Conservation (phyloP, 2,329 filamentous ascomycete genomes). For the Arthroderma sp. region DNA sequence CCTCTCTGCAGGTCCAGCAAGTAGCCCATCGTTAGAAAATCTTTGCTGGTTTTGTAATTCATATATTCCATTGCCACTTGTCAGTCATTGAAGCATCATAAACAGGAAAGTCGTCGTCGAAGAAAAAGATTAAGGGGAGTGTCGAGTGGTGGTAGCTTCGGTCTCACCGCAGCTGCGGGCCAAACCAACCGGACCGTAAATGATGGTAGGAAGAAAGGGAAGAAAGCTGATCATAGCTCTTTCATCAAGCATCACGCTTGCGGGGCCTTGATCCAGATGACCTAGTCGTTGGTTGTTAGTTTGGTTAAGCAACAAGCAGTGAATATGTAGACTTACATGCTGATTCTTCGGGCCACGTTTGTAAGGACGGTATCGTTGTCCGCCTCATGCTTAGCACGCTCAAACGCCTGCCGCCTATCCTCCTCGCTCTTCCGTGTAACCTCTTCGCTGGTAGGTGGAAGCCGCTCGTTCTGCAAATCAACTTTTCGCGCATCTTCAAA, state of each 20-base stretch:
- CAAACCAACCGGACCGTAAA: too few species aligned
- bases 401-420: slow-evolving; percentile 67
- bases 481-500: slow-evolving; percentile 97
- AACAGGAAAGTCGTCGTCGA: too few species aligned
- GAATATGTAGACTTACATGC: slow-evolving; percentile 59
- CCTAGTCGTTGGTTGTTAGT: slow-evolving; percentile 14
- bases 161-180: too few species aligned
- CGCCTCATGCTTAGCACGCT: slow-evolving; percentile 74
- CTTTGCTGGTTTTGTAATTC: too few species aligned
- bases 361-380: slow-evolving; percentile 84
- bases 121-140: too few species aligned
- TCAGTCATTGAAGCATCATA: too few species aligned
- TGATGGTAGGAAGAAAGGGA: too few species aligned
- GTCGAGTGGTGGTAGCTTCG: too few species aligned
- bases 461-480: slow-evolving; percentile 86
- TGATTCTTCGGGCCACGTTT: slow-evolving; percentile 76
- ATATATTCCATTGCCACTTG: too few species aligned
- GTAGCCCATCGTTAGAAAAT: too few species aligned
- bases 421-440: slow-evolving; percentile 71
- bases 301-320: neutral
- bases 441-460: slow-evolving; percentile 87
- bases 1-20: too few species aligned
- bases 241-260: slow-evolving; percentile 18
- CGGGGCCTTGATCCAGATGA: slow-evolving; percentile 27
- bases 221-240: too few species aligned